A percentile compares a stretch with the other conserved stretches of the same genome.
Conservation (phyloP, 495 filamentous ascomycete genomes). For the Aspergillus sparsus region DNA sequence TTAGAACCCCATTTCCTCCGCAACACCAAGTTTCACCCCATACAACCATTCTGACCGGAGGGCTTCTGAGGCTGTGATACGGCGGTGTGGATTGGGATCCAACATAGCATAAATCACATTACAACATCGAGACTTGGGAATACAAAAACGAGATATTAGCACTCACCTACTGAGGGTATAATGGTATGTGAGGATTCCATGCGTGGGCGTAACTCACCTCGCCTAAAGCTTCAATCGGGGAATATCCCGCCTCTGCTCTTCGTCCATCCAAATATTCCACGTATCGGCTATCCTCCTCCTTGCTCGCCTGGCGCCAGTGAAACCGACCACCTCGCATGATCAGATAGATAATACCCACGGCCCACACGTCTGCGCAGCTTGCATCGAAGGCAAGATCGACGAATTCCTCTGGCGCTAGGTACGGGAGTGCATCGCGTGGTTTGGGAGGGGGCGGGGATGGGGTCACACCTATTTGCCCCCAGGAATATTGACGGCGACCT, state of each 20-base stretch:
- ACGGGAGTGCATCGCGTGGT: neutral
- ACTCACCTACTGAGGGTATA: no score
- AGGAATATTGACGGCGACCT: neutral
- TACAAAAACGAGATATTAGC: neutral
- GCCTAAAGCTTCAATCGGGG: slow-evolving; percentile 14
- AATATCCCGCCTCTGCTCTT: neutral
- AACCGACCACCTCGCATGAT: slow-evolving; percentile 18
- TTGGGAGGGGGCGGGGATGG: neutral
- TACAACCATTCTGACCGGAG: slow-evolving; percentile 90
- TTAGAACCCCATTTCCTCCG: slow-evolving; percentile 58
- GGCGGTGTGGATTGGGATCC: slow-evolving; percentile 72
- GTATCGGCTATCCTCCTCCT: slow-evolving; percentile 11
- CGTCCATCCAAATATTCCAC: slow-evolving; percentile 6
- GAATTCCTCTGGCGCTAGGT: neutral
- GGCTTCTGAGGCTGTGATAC: slow-evolving; percentile 86
- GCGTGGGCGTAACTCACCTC: slow-evolving; percentile 3
- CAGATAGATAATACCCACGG: slow-evolving; percentile 27
- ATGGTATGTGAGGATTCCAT: no score
- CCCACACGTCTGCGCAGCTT: slow-evolving; percentile 26
- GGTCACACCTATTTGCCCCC: neutral
- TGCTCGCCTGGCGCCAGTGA: slow-evolving; percentile 20
- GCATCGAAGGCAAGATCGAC: slow-evolving; percentile 26
- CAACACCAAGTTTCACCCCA: slow-evolving; percentile 83
- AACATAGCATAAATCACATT: slow-evolving; percentile 95
- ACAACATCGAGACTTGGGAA: slow-evolving; percentile 52